phyloP scores from a whole-genome alignment of 148 eudicot genomes.

The Mesembryanthemum crystallinum region DNA sequence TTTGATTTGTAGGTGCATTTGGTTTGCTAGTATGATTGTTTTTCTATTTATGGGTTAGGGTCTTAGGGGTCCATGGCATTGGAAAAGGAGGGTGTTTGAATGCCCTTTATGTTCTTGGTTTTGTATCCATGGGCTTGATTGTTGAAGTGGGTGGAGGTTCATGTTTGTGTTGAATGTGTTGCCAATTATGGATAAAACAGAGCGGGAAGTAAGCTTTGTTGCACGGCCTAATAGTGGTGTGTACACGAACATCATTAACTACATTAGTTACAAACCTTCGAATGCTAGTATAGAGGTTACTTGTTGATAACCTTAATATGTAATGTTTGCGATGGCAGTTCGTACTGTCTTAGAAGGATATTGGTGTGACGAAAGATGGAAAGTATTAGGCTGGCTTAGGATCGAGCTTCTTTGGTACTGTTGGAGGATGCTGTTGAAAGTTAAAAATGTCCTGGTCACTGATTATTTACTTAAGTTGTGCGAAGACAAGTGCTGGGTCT shows the following conservation, averaged over 20 bases:
- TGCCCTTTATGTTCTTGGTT: too few species aligned
- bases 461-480: background rate
- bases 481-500: too few species aligned
- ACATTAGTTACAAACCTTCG: background rate
- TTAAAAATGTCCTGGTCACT: background rate
- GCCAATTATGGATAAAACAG: too few species aligned
- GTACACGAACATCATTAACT: background rate
- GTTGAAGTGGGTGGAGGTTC: too few species aligned
- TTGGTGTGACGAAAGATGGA: background rate
- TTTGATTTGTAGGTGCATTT: background rate
- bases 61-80: too few species aligned
- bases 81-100: too few species aligned
- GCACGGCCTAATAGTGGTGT: too few species aligned
- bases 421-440: background rate
- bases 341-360: background rate
- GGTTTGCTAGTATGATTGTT: too few species aligned
- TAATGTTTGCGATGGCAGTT: background rate
- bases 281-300: background rate
- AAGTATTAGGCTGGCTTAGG: background rate
- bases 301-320: background rate
- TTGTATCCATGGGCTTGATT: background rate
- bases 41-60: too few species aligned
- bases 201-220: too few species aligned
- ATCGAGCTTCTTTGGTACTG: background rate
- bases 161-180: too few species aligned